These are phyloP conservation scores for Immersiporthe knoxdaviesiana DNA, from an alignment of 2,329 filamentous ascomycete species.

Conservation along the genomic window DNA sequence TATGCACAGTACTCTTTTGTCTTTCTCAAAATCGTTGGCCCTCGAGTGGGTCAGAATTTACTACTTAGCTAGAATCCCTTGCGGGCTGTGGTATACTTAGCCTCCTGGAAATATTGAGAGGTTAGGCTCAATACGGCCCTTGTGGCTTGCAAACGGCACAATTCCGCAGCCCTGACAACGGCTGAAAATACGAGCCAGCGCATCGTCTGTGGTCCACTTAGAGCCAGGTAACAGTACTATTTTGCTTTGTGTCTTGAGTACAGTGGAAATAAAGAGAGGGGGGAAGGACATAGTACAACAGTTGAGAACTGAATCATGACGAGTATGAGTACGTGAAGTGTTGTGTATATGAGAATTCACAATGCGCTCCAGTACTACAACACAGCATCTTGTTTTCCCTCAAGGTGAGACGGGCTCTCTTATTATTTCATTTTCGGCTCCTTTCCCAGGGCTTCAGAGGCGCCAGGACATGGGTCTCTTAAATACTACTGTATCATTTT, in stretches of 20 bases:
- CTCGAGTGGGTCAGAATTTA: background rate
- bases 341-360: background rate
- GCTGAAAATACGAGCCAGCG: conserved; percentile 1
- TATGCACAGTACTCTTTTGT: background rate
- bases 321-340: background rate
- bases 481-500: background rate
- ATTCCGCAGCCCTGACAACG: conserved; percentile 2
- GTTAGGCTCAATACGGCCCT: conserved; percentile 10
- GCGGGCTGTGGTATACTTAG: conserved; percentile 16
- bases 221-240: background rate
- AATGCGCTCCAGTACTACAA: background rate
- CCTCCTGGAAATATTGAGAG: conserved; percentile 11
- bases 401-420: background rate
- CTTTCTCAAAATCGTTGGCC: background rate
- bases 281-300: background rate
- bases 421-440: background rate
- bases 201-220: background rate
- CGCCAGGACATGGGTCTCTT: background rate
- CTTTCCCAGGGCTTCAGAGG: background rate
- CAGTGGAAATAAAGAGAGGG: background rate
- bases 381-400: background rate
- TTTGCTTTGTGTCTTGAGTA: no score
- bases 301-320: background rate
- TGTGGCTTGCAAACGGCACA: background rate
- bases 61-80: background rate